Evolutionary conservation across 345 rosid genomes (phyloP), one percentile per base, ranked within the genome.

Genomic region (Euphorbia lathyris): DNA sequence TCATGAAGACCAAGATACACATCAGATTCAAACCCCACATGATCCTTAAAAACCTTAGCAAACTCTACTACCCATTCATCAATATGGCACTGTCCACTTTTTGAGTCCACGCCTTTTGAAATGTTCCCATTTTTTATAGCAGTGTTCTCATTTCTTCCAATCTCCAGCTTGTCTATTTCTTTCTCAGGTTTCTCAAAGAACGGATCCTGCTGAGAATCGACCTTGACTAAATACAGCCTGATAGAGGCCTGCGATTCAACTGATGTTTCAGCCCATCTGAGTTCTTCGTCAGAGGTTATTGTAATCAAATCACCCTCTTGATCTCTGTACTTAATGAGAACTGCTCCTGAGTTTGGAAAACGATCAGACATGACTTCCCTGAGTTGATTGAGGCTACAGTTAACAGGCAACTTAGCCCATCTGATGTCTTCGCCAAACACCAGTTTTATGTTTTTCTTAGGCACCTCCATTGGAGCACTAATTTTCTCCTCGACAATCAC

Each of bases 271-370:
- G 92, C 87, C 87, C 80, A 83, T 76, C 86, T 85, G 63, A 94
- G 79, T 71, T 94, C 97, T 78, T 91, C 96, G 76, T 91, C 88
- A 38, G 84, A 79, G 29, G 96, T 90, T 68, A 94, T 80, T 62
- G 98, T 91, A 73, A 91, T 82, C 69, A 94, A 78, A 80, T 94
- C 97, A 71, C 97, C 96, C 83, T 94, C 98, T 58, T 81, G 86
- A 75, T 94, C 98, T 76, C 79, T 84, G 82, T 90, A 94, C 74
- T 94, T 91, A 69, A 91, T 70, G 68, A 85, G 96, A 83, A 88
- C 83, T 11, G 88, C 86, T 58, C 86, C 83, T 13, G 79, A 82
- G 76, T 81, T 74, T 4, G 95, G 88, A 80, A 88, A 94, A 50
- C 91, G 84, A 62, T 94, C 92, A 36, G 65, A 73, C 75, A 94